Percentiles rank a stretch among this genome's conserved stretches.
Conservation (phyloP, 148 eudicot species). For the Gaultheria prostrata region DNA sequence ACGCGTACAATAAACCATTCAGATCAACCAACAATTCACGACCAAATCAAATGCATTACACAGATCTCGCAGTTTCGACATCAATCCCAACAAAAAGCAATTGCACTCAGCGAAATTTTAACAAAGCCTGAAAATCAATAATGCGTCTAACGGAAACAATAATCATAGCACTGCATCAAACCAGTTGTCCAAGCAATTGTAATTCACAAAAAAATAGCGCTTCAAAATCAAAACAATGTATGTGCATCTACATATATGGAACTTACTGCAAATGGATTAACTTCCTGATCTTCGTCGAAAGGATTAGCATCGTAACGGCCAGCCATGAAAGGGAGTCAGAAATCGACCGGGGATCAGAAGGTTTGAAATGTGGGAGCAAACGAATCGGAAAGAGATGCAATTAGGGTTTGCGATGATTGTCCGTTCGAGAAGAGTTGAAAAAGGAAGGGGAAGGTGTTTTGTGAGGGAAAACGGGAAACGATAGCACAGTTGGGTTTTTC, state of each 20-base stretch:
- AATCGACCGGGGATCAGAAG: background rate
- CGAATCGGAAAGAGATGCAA: background rate
- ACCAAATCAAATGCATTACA: background rate
- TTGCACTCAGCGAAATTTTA: too few species aligned
- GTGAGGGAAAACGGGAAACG: background rate
- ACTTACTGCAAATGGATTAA: constrained; percentile 68
- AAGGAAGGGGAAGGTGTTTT: background rate
- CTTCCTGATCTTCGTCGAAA: constrained; percentile 52
- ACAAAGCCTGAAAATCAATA: background rate
- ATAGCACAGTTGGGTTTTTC: background rate
- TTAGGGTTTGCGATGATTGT: background rate
- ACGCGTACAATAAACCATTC: background rate
- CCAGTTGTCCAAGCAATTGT: background rate
- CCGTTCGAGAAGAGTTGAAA: background rate
- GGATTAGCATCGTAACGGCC: constrained; percentile 50
- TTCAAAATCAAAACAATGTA: background rate
- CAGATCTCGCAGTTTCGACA: constrained; percentile 6
- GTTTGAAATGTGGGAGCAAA: background rate
- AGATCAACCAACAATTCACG: background rate
- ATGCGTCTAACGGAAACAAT: background rate
- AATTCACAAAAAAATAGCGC: background rate
- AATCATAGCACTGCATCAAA: background rate
- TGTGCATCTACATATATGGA: background rate
- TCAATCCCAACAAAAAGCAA: background rate
- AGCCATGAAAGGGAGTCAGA: constrained; percentile 27